These are phyloP conservation scores for Vitis amurensis DNA, from an alignment of 164 flowering plant genomes.

Conservation along the genomic window DNA sequence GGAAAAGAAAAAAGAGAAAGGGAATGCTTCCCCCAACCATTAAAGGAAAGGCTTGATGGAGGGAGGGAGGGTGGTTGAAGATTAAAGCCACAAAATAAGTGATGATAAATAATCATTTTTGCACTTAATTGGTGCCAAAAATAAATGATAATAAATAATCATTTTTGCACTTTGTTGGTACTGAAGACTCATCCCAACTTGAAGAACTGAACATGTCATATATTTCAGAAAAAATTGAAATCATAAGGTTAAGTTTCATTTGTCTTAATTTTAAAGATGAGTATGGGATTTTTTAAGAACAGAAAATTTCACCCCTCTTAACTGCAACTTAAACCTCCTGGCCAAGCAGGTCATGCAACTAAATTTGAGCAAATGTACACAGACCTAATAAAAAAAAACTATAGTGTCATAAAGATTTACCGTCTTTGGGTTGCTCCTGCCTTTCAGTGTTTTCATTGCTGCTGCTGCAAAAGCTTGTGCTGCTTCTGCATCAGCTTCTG, in stretches of 20 bases:
- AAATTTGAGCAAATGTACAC: background rate
- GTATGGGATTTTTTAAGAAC: too few species aligned
- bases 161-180: too few species aligned
- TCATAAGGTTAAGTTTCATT: too few species aligned
- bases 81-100: background rate
- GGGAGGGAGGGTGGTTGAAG: background rate
- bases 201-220: too few species aligned
- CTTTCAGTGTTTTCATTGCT: constrained; percentile 39
- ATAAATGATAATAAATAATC: too few species aligned
- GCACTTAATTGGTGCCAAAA: too few species aligned
- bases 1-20: background rate
- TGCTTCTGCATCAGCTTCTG: constrained; percentile 57
- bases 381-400: too few species aligned
- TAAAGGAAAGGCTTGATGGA: background rate
- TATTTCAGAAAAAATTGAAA: too few species aligned
- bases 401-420: constrained; percentile 10
- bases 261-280: too few species aligned
- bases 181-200: too few species aligned
- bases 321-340: background rate
- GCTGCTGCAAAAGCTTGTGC: constrained; percentile 51
- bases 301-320: too few species aligned
- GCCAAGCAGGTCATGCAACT: background rate
- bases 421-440: constrained; percentile 27
- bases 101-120: too few species aligned
- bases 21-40: background rate